Conservation (phyloP, 1,284 basidiomycete genomes). For the Marasmius oreades region DNA sequence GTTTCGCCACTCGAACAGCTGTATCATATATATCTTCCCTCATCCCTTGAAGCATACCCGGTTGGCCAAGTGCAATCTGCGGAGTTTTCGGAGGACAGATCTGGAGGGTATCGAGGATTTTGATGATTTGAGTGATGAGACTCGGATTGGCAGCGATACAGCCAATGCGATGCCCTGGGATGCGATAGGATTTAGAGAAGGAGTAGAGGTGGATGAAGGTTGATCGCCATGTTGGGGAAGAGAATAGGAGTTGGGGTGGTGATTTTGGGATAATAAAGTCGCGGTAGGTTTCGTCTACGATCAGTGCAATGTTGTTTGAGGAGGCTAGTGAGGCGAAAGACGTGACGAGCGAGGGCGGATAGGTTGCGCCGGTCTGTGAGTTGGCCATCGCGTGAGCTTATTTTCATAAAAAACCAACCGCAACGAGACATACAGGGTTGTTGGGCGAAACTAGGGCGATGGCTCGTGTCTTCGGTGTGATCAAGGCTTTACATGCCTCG, state of each 20-base stretch:
- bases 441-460: slow-evolving; percentile 78
- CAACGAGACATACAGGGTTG: slow-evolving; percentile 51
- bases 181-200: slow-evolving; percentile 80
- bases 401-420: neutral
- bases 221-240: slow-evolving; percentile 46
- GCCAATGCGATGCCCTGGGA: slow-evolving; percentile 85
- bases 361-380: slow-evolving; percentile 74
- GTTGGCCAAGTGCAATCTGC: slow-evolving; percentile 59
- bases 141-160: slow-evolving; percentile 64
- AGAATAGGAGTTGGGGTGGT: slow-evolving; percentile 45
- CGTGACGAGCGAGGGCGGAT: slow-evolving; percentile 56
- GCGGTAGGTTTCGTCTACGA: slow-evolving; percentile 88
- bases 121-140: slow-evolving; percentile 54
- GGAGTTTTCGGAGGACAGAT: slow-evolving; percentile 75
- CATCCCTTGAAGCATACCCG: slow-evolving; percentile 47
- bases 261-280: slow-evolving; percentile 61
- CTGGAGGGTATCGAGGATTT: slow-evolving; percentile 75
- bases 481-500: slow-evolving; percentile 44
- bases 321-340: slow-evolving; percentile 64
- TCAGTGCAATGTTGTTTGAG: slow-evolving; percentile 61
- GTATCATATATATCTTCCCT: slow-evolving; percentile 51
- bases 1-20: slow-evolving; percentile 47
- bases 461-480: slow-evolving; percentile 59
- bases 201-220: slow-evolving; percentile 75
- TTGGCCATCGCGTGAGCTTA: slow-evolving; percentile 12